phyloP scores from a whole-genome alignment of 768 basidiomycete genomes.

The Psilocybe azurescens region DNA sequence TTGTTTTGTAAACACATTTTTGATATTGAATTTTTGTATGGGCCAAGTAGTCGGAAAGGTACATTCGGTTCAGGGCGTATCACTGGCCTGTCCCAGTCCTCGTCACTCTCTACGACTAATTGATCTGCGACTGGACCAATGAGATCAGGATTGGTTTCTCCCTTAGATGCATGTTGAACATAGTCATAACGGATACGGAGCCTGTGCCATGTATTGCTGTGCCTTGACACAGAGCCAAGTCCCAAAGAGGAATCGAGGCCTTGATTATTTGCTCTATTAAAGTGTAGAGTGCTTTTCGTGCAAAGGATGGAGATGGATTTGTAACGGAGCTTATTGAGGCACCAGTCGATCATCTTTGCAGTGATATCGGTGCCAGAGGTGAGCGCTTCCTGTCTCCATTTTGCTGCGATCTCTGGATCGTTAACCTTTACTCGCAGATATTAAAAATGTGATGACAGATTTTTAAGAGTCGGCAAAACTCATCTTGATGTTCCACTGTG shows the following conservation, averaged over 20 bases:
- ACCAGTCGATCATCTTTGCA: slow-evolving; percentile 29
- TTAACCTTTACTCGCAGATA: slow-evolving; percentile 20
- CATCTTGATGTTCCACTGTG: too few species aligned
- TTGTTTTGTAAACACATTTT: too few species aligned
- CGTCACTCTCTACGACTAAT: not conserved
- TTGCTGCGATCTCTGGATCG: slow-evolving; percentile 25
- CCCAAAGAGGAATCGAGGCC: slow-evolving; percentile 37
- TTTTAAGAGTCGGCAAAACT: too few species aligned
- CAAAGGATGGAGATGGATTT: slow-evolving; percentile 37
- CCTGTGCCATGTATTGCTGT: too few species aligned
- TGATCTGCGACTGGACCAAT: too few species aligned
- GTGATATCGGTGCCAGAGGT: slow-evolving; percentile 26
- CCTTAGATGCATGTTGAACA: not conserved
- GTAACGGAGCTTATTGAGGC: slow-evolving; percentile 32
- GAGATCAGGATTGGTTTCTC: not conserved
- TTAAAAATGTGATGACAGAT: too few species aligned
- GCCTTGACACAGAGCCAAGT: slow-evolving; percentile 25
- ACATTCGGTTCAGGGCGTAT: slow-evolving; percentile 26
- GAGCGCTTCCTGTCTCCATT: slow-evolving; percentile 32
- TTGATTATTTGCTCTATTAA: slow-evolving; percentile 33
- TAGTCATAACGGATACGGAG: not conserved
- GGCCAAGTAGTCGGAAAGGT: not conserved
- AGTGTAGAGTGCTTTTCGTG: slow-evolving; percentile 27
- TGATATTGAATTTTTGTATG: too few species aligned
- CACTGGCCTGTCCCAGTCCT: not conserved